phyloP scores from a whole-genome alignment of 148 eudicot genomes.

The Rhododendron ferrugineum region DNA sequence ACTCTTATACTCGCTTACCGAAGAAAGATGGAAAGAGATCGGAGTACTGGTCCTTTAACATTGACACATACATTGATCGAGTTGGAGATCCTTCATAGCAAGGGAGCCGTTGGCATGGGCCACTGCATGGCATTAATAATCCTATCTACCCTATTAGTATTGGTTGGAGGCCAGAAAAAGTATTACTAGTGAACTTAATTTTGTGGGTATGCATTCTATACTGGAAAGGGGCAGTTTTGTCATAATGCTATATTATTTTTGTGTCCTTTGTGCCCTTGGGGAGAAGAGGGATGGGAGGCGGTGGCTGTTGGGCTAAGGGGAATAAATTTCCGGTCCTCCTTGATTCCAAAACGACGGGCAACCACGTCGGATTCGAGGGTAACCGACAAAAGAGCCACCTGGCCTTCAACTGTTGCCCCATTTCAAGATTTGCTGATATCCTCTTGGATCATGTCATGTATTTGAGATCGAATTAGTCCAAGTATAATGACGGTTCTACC shows the following conservation, averaged over 20 bases:
- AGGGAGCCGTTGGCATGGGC: background rate
- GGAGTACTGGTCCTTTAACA: constrained; percentile 15
- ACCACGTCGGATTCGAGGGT: constrained; percentile 31
- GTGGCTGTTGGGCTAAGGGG: background rate
- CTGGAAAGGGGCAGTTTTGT: constrained; percentile 2
- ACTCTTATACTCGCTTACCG: background rate
- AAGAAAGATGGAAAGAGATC: background rate
- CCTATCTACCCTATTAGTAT: background rate
- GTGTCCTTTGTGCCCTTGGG: background rate
- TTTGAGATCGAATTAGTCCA: constrained; percentile 14
- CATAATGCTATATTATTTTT: background rate
- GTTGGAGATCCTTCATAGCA: constrained; percentile 11
- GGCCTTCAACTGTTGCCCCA: constrained; percentile 30
- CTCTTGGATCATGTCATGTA: constrained; percentile 29
- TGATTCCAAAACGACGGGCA: constrained; percentile 43
- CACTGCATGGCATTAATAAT: background rate
- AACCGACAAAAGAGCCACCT: constrained; percentile 29
- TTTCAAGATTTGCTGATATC: constrained; percentile 49
- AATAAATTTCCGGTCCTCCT: constrained; percentile 21
- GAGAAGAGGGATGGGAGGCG: too few species aligned
- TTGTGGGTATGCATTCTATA: background rate
- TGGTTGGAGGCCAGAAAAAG: background rate
- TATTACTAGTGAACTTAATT: too few species aligned
- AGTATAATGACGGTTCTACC: constrained; percentile 23
- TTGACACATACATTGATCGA: constrained; percentile 4